Conservation (phyloP, 306 rosid species). For the Psophocarpus tetragonolobus region DNA sequence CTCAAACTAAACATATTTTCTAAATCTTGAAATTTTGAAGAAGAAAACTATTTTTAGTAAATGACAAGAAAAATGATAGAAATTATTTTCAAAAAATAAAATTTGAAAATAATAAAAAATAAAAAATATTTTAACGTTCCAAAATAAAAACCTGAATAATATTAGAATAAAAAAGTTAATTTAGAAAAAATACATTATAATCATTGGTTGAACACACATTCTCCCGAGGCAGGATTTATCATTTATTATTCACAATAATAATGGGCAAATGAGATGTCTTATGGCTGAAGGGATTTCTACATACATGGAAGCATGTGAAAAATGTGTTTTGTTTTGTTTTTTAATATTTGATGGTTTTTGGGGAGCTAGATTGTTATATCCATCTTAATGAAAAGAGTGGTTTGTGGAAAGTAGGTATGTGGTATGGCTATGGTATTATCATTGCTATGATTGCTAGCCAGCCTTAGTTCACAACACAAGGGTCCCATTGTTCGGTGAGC, state of each 20-base stretch:
- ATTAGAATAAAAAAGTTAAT: too few relatives aligned
- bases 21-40: too few relatives aligned
- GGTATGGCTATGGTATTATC: too few relatives aligned
- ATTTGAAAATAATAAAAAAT: too few relatives aligned
- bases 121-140: too few relatives aligned
- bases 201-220: too few relatives aligned
- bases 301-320: not conserved
- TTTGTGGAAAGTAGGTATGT: not conserved
- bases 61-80: too few relatives aligned
- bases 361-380: not conserved
- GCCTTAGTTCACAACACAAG: not conserved
- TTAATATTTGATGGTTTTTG: not conserved
- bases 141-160: too few relatives aligned
- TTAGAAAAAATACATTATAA: too few relatives aligned
- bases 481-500: slow-evolving; percentile 7
- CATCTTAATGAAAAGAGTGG: not conserved
- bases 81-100: too few relatives aligned
- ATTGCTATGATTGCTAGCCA: not conserved
- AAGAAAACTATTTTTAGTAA: too few relatives aligned
- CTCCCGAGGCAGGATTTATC: not conserved
- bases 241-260: not conserved
- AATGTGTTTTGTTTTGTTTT: not conserved
- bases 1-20: too few relatives aligned
- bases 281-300: not conserved
- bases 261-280: not conserved